phyloP scores from a whole-genome alignment of 805 yeast genomes.

The fission yeast (Schizosaccharomyces pombe) region DNA sequence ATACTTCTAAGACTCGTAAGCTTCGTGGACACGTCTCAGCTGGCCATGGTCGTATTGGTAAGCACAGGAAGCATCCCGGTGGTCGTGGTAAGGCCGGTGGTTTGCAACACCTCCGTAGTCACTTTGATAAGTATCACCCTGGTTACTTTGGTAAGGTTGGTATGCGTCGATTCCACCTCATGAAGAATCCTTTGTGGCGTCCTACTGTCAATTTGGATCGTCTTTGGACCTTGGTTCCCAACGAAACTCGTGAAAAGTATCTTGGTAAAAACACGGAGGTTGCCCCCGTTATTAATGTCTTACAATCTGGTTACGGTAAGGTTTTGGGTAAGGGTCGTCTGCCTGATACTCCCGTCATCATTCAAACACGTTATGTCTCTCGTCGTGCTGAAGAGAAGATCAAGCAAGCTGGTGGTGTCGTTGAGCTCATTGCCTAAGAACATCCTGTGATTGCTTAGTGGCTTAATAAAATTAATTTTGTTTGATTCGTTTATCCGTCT shows the following conservation, averaged over 20 bases:
- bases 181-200: slow-evolving; percentile 84
- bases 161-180: slow-evolving; percentile 99
- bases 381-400: slow-evolving; percentile 98
- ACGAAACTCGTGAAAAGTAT: slow-evolving; percentile 83
- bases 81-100: slow-evolving; percentile 99
- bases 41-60: slow-evolving; percentile 99
- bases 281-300: slow-evolving; percentile 98
- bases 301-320: slow-evolving; percentile 99
- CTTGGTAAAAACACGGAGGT: slow-evolving; percentile 63
- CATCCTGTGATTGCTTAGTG: not conserved
- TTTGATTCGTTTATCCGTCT: not conserved
- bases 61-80: slow-evolving; percentile 99
- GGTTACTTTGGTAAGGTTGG: slow-evolving; percentile 99
- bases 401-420: slow-evolving; percentile 99
- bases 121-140: slow-evolving; percentile 99
- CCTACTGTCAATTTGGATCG: slow-evolving; percentile 96
- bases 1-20: slow-evolving; percentile 68
- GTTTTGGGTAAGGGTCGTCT: slow-evolving; percentile 97
- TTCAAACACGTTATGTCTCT: slow-evolving; percentile 97
- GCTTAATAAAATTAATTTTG: not conserved
- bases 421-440: slow-evolving; percentile 89
- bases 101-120: slow-evolving; percentile 99
- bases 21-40: slow-evolving; percentile 99
- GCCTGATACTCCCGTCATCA: slow-evolving; percentile 94
- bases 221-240: slow-evolving; percentile 91